phyloP scores from a whole-genome alignment of 805 yeast genomes.

The Komagataella kurtzmanii region DNA sequence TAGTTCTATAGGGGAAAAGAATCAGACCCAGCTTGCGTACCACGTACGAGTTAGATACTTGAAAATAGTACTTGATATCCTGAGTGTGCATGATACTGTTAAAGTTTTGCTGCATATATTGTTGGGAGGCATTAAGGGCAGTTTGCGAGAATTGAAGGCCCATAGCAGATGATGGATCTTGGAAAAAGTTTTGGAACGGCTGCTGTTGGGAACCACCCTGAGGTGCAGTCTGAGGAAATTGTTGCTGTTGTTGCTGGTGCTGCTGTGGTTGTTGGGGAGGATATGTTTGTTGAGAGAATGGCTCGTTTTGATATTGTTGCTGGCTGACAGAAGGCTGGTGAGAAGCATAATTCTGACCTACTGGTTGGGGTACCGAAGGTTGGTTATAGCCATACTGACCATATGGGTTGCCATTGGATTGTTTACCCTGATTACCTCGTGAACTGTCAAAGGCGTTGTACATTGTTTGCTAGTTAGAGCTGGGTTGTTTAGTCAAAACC shows the following conservation, averaged over 20 bases:
- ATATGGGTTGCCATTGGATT: not conserved
- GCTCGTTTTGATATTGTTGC: not conserved
- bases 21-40: constrained; percentile 58
- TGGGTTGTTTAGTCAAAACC: not conserved
- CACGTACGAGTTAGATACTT: constrained; percentile 84
- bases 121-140: constrained; percentile 73
- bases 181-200: constrained; percentile 32
- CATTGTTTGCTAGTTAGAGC: not conserved
- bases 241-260: constrained; percentile 14
- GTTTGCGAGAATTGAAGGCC: constrained; percentile 82
- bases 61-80: constrained; percentile 75
- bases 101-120: constrained; percentile 63
- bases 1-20: constrained; percentile 75
- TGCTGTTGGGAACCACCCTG: constrained; percentile 8
- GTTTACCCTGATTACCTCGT: not conserved
- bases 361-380: not conserved
- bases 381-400: not conserved
- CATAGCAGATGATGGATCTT: constrained; percentile 70
- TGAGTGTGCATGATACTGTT: constrained; percentile 33
- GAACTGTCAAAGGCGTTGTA: not conserved
- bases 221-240: constrained; percentile 2
- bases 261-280: constrained; percentile 6
- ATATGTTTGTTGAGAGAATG: not conserved
- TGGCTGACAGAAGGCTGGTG: not conserved
- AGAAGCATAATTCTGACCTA: not conserved